These are phyloP conservation scores for Lipomyces sp. DNA, from an alignment of 805 yeast genomes.

Conservation along the genomic window DNA sequence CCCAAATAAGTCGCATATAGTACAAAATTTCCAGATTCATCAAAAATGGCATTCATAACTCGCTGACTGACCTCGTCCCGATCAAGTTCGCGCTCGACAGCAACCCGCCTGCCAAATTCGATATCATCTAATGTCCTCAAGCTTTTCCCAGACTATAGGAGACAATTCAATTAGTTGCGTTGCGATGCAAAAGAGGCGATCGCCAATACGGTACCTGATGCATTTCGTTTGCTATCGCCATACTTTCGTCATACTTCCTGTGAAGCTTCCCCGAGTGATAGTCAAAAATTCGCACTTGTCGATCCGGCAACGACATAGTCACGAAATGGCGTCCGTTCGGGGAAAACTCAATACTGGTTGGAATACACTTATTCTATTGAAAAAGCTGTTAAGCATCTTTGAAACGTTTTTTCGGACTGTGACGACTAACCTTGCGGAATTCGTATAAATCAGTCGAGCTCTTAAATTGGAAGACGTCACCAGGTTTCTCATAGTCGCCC, in stretches of 20 bases:
- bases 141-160: conserved; percentile 35
- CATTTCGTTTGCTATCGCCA: conserved; percentile 40
- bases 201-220: conserved; percentile 32
- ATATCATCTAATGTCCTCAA: conserved; percentile 35
- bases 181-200: background rate
- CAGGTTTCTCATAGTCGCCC: conserved; percentile 37
- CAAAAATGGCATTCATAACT: conserved; percentile 41
- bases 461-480: conserved; percentile 46
- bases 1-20: conserved; percentile 44
- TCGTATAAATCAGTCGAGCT: conserved; percentile 50
- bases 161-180: background rate
- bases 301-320: conserved; percentile 45
- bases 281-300: conserved; percentile 46
- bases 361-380: conserved; percentile 39
- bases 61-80: conserved; percentile 6
- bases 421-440: conserved; percentile 42
- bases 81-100: conserved; percentile 40
- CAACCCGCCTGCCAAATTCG: conserved; percentile 43
- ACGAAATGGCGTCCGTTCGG: conserved; percentile 44
- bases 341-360: conserved; percentile 40
- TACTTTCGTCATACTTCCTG: conserved; percentile 44
- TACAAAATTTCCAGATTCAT: conserved; percentile 43
- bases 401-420: background rate
- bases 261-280: conserved; percentile 46
- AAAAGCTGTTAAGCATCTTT: background rate